These are phyloP conservation scores for Komagataea norvegica DNA, from an alignment of 1,139 yeast species.

Conservation along the genomic window DNA sequence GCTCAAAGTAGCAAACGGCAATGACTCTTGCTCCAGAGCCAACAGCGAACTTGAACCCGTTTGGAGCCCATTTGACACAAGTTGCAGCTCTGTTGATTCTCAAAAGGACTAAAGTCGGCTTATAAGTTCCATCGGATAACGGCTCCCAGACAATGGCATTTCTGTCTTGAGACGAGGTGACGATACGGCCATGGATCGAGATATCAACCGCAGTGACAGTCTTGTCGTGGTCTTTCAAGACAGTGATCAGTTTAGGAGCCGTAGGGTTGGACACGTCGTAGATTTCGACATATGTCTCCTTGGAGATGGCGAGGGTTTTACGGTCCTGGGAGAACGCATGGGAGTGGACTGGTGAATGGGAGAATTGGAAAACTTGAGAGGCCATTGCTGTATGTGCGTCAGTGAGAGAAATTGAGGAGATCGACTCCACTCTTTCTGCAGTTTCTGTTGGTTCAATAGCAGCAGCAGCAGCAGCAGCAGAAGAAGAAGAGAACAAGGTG, in stretches of 20 bases:
- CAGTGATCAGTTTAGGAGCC: constrained; percentile 43
- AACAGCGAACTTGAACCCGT: constrained; percentile 90
- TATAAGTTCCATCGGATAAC: constrained; percentile 53
- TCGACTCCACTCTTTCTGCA: constrained; percentile 25
- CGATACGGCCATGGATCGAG: constrained; percentile 82
- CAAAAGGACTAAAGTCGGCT: constrained; percentile 87
- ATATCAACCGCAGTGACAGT: constrained; percentile 94
- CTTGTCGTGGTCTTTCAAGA: constrained; percentile 83
- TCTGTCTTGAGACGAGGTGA: constrained; percentile 97
- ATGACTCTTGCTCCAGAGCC: constrained; percentile 93
- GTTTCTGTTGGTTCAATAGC: not conserved
- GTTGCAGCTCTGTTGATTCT: constrained; percentile 96
- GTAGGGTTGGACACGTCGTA: constrained; percentile 51
- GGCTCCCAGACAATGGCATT: constrained; percentile 97
- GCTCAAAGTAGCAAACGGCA: constrained; percentile 94
- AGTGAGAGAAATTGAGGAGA: constrained; percentile 15
- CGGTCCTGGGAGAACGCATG: constrained; percentile 80
- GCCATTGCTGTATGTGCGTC: constrained; percentile 7
- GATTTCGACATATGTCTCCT: constrained; percentile 70
- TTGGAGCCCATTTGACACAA: constrained; percentile 89
- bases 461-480: too few species aligned
- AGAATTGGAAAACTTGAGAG: constrained; percentile 50
- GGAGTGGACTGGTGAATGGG: constrained; percentile 83
- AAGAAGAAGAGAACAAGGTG: not conserved
- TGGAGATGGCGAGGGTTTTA: constrained; percentile 71